Base-by-base conservation (phyloP, 2,329 filamentous ascomycete genomes). In the Orbilia ellipsospora region DNA sequence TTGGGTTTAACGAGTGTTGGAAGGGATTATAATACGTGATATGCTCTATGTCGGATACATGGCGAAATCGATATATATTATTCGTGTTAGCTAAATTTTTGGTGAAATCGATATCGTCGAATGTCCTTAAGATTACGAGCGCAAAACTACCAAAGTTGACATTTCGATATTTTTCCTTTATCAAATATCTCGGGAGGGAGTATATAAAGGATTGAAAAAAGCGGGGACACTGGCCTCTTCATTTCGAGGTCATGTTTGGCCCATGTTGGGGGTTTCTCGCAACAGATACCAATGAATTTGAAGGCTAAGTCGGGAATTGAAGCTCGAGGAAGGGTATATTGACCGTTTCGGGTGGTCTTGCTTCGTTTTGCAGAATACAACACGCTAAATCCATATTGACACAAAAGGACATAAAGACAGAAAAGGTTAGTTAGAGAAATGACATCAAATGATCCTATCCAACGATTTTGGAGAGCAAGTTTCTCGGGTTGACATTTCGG, bases 401-500 rank as follows among this genome's bases (percentile, higher is more conserved):
- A 86, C 6, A 89, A 85, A 63, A 88, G 87, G 23, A 88, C 85
- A 15, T 79, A 83, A 74, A 88, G 88, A 7, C 10, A 6, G 5
- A 36, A 36, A 6, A 36, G 2, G 31, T 36, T 36, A 36, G 31
- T 7, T 79, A 88, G 90, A 78, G 91, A 89, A 83, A 82, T 91
- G 69, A 88, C 89, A 36, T 87, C 88, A 72, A 83, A 91, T 69
- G 86, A 88, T 80, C 91, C 91, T 83, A 79, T 81, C 23, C 4
- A 23, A 23, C 2, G 87, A 89, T 13, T 82, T 36, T 85, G 16
- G 23, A 23, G 23, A 88, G 89, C 7, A 88, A 89, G 2, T 89
- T 89, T 23, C 90, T 91, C 77, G 89, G 89, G 16, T 48, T 18
- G 7, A 7, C 4, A 48, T 48, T n/a, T 23, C 4, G 2, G 23